These are phyloP conservation scores for Globisporangium iwayamae DNA, from an alignment of 352 stramenopile genomes.

Conservation along the genomic window DNA sequence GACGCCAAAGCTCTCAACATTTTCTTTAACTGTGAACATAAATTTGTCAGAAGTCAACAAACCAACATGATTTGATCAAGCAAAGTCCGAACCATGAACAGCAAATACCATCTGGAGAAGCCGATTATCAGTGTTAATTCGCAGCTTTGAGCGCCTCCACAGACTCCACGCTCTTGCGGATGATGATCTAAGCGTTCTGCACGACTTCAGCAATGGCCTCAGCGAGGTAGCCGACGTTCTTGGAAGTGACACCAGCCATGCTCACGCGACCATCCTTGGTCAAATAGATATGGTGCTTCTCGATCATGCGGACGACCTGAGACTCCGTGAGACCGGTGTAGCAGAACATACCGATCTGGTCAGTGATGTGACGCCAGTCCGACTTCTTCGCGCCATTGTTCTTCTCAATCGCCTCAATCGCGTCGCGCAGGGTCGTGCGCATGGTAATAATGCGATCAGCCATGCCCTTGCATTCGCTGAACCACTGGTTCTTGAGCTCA, in stretches of 20 bases:
- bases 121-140: conserved; percentile 8
- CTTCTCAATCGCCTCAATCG: conserved; percentile 79
- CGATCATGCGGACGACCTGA: conserved; percentile 92
- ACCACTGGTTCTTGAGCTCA: conserved; percentile 91
- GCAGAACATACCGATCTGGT: conserved; percentile 99
- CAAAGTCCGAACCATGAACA: background rate
- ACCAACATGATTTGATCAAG: background rate
- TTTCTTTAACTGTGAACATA: background rate
- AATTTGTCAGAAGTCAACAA: conserved; percentile 1
- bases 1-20: background rate
- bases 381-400: conserved; percentile 67
- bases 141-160: conserved; percentile 1
- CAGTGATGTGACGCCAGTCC: conserved; percentile 97
- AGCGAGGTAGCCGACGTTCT: conserved; percentile 97
- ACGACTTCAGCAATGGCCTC: conserved; percentile 93
- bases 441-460: conserved; percentile 95
- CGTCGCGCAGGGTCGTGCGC: conserved; percentile 79
- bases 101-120: conserved; percentile 5
- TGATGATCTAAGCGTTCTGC: conserved; percentile 62
- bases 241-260: conserved; percentile 95
- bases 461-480: conserved; percentile 95
- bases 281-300: conserved; percentile 98
- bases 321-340: conserved; percentile 96
- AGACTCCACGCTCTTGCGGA: background rate
- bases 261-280: conserved; percentile 98